phyloP scores from a whole-genome alignment of 495 filamentous ascomycete species.

The Aspergillus carlsbadensis region DNA sequence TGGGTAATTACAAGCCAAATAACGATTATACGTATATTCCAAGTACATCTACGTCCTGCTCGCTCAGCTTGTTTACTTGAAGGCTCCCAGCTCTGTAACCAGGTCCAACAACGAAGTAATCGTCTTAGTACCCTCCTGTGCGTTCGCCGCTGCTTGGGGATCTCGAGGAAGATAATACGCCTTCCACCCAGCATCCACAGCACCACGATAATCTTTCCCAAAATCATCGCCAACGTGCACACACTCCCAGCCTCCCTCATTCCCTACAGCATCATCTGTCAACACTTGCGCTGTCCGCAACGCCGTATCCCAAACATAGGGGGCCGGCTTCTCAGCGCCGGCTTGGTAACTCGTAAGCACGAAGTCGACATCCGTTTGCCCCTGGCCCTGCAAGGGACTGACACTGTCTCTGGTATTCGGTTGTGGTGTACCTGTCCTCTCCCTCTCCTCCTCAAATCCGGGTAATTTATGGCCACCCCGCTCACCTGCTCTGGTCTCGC shows the following conservation, averaged over 20 bases:
- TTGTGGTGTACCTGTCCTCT: not conserved
- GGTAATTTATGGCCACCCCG: constrained; percentile 20
- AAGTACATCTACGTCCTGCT: constrained; percentile 2
- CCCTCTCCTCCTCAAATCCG: constrained; percentile 39
- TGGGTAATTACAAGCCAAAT: not conserved
- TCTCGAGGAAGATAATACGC: constrained; percentile 50
- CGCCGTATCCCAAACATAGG: constrained; percentile 62
- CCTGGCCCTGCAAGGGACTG: not conserved
- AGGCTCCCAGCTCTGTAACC: constrained; percentile 9
- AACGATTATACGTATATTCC: not conserved
- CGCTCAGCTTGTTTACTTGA: not conserved
- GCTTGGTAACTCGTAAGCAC: constrained; percentile 73
- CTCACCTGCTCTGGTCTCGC: constrained; percentile 20
- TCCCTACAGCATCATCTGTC: not conserved
- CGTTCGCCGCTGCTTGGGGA: constrained; percentile 6
- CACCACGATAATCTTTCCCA: constrained; percentile 61
- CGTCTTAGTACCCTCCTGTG: constrained; percentile 13
- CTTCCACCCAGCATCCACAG: constrained; percentile 63
- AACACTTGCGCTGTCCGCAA: constrained; percentile 38
- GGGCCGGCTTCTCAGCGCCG: constrained; percentile 65
- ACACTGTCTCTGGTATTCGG: not conserved
- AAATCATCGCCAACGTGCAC: constrained; percentile 70
- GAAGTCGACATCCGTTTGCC: constrained; percentile 57
- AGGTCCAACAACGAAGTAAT: constrained; percentile 35
- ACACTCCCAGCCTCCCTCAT: constrained; percentile 38